Conservation (phyloP, 179 eudicot species). For the Silene noctiflora region DNA sequence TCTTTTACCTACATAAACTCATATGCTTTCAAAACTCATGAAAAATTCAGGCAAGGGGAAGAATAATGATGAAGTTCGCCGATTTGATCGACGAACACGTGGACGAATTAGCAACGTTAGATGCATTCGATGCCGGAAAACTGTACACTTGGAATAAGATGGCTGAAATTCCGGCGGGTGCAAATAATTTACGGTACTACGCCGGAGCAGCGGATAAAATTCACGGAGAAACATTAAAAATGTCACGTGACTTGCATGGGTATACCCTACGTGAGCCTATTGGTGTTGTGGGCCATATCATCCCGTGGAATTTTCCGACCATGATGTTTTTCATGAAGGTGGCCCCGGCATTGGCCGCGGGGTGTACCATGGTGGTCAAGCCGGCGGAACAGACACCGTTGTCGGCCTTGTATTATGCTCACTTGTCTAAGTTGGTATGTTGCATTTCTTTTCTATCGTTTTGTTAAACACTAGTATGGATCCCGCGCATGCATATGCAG, state of each 20-base stretch:
- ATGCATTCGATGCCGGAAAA: constrained; percentile 69
- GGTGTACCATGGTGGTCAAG: constrained; percentile 81
- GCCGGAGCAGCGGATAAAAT: constrained; percentile 96
- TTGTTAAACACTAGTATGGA: no score
- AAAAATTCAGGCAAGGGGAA: constrained; percentile 47
- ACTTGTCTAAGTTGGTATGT: constrained; percentile 43
- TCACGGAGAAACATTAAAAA: constrained; percentile 73
- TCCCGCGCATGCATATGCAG: no score
- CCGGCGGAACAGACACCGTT: constrained; percentile 92
- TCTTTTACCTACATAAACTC: background rate
- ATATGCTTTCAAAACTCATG: background rate
- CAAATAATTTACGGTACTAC: constrained; percentile 48
- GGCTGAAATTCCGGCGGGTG: constrained; percentile 41
- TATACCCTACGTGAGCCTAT: constrained; percentile 68
- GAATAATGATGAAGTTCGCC: constrained; percentile 62
- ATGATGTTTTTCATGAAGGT: constrained; percentile 54
- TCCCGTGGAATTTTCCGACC: constrained; percentile 75
- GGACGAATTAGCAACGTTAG: constrained; percentile 67
- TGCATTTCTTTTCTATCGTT: no score
- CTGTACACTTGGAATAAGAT: constrained; percentile 33
- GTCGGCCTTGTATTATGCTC: constrained; percentile 64
- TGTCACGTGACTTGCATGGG: constrained; percentile 61
- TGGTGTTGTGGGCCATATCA: constrained; percentile 74
- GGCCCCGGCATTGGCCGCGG: constrained; percentile 69
- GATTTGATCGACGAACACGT: constrained; percentile 53